These are phyloP conservation scores for Pseudogymnoascus sp. DNA, from an alignment of 2,329 filamentous ascomycete species.

Conservation along the genomic window DNA sequence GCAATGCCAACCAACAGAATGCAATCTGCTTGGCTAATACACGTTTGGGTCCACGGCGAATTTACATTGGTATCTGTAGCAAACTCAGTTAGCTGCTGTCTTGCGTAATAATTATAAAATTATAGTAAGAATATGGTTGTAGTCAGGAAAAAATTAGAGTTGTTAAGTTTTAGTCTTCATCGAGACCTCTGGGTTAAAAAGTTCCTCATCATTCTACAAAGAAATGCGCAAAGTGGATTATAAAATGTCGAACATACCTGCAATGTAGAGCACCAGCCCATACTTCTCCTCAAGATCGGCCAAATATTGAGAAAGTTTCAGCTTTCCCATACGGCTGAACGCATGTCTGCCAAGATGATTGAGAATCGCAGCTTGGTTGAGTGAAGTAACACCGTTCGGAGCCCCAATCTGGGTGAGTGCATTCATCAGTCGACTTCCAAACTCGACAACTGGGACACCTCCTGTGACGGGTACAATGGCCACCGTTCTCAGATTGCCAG, in stretches of 20 bases:
- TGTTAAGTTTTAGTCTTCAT: conserved; percentile 26
- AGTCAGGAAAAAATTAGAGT: conserved; percentile 65
- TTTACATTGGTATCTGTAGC: conserved; percentile 83
- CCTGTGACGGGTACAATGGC: conserved; percentile 84
- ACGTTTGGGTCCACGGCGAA: conserved; percentile 96
- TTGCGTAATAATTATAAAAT: neutral
- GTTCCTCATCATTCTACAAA: conserved; percentile 35
- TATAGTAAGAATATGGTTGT: conserved; percentile 9
- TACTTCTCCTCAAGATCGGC: conserved; percentile 97
- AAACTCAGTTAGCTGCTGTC: conserved; percentile 19
- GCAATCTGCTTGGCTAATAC: conserved; percentile 93
- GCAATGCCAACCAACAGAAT: conserved; percentile 89
- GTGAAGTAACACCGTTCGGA: conserved; percentile 79
- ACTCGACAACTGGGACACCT: conserved; percentile 91
- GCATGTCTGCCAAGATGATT: conserved; percentile 94
- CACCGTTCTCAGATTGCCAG: conserved; percentile 85
- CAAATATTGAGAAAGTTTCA: conserved; percentile 91
- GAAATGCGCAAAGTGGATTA: conserved; percentile 28
- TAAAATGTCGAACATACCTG: conserved; percentile 46
- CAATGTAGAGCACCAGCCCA: conserved; percentile 88
- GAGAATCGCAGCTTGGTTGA: conserved; percentile 89
- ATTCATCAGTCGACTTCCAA: conserved; percentile 80
- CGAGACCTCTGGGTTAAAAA: conserved; percentile 23
- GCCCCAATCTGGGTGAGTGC: conserved; percentile 86
- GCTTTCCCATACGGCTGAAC: conserved; percentile 94